A percentile compares a stretch with the other conserved stretches of the same genome.
phyloP scores from a whole-genome alignment of 1,284 basidiomycete species.

The Cerrena zonata region DNA sequence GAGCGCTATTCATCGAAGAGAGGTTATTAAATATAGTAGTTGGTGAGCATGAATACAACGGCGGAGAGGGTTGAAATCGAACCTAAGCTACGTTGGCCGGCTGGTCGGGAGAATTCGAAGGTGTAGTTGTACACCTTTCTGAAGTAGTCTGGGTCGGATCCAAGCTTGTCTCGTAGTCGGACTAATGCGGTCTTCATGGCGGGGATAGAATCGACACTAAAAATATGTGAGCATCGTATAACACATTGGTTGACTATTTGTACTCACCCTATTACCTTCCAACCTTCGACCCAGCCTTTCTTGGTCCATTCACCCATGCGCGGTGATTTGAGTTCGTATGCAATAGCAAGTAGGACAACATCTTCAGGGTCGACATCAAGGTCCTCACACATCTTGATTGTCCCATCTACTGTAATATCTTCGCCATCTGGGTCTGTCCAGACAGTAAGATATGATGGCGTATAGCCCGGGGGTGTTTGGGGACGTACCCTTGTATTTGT shows the following conservation, averaged over 20 bases:
- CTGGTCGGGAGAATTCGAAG: slow-evolving; percentile 77
- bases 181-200: slow-evolving; percentile 61
- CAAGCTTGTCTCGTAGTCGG: slow-evolving; percentile 59
- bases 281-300: slow-evolving; percentile 76
- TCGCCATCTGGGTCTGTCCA: slow-evolving; percentile 49
- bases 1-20: slow-evolving; percentile 36
- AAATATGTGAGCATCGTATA: slow-evolving; percentile 3
- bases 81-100: slow-evolving; percentile 74
- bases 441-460: background rate
- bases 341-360: slow-evolving; percentile 70
- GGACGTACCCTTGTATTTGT: slow-evolving; percentile 68
- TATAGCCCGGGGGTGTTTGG: slow-evolving; percentile 2
- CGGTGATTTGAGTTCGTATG: slow-evolving; percentile 72
- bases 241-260: background rate
- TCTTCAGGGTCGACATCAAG: slow-evolving; percentile 68
- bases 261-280: slow-evolving; percentile 62
- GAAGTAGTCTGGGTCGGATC: slow-evolving; percentile 71
- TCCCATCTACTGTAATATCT: slow-evolving; percentile 68
- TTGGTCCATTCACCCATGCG: slow-evolving; percentile 72
- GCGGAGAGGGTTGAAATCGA: slow-evolving; percentile 18
- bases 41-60: background rate
- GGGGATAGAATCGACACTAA: slow-evolving; percentile 67
- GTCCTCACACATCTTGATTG: slow-evolving; percentile 67
- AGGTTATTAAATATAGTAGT: background rate
- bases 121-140: slow-evolving; percentile 83